Percentiles rank a stretch among this genome's conserved stretches.
Conservation (phyloP, 1,284 basidiomycete genomes). For the Sanghuangporus baumii region DNA sequence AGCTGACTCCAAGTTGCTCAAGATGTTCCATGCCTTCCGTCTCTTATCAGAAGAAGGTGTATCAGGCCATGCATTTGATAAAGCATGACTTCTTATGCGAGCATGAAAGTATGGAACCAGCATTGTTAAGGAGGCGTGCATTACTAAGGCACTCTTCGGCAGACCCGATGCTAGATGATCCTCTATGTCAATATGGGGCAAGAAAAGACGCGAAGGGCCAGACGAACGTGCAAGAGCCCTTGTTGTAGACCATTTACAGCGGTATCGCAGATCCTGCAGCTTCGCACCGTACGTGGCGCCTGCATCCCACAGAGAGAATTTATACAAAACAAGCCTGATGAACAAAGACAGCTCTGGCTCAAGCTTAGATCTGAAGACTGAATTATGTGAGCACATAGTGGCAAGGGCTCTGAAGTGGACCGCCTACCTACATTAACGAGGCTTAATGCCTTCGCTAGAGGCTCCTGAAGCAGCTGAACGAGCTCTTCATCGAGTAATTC, state of each 20-base stretch:
- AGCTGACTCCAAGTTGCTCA: slow-evolving; percentile 65
- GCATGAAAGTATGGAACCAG: slow-evolving; percentile 75
- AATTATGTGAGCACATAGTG: slow-evolving; percentile 31
- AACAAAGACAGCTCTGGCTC: slow-evolving; percentile 80
- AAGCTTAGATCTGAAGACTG: slow-evolving; percentile 57
- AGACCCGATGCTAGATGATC: slow-evolving; percentile 48
- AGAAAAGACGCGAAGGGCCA: slow-evolving; percentile 18
- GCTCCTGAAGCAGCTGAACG: slow-evolving; percentile 76
- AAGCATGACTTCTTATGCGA: slow-evolving; percentile 68
- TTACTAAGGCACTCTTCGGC: slow-evolving; percentile 51
- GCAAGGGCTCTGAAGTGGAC: background rate
- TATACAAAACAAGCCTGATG: slow-evolving; percentile 77
- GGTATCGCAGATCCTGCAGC: slow-evolving; percentile 80
- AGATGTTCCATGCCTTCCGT: slow-evolving; percentile 69
- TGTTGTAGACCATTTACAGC: slow-evolving; percentile 25
- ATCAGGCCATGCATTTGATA: slow-evolving; percentile 87
- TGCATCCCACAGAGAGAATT: slow-evolving; percentile 76
- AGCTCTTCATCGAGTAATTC: slow-evolving; percentile 91
- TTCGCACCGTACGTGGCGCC: slow-evolving; percentile 88
- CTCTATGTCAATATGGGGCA: background rate
- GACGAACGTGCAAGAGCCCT: slow-evolving; percentile 30
- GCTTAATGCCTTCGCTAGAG: slow-evolving; percentile 72
- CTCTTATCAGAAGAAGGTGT: slow-evolving; percentile 72
- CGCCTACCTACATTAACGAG: slow-evolving; percentile 57
- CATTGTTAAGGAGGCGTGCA: slow-evolving; percentile 74